Base-by-base conservation (phyloP, 2,329 filamentous ascomycete species). In the Arthrinium puccinioides region DNA sequence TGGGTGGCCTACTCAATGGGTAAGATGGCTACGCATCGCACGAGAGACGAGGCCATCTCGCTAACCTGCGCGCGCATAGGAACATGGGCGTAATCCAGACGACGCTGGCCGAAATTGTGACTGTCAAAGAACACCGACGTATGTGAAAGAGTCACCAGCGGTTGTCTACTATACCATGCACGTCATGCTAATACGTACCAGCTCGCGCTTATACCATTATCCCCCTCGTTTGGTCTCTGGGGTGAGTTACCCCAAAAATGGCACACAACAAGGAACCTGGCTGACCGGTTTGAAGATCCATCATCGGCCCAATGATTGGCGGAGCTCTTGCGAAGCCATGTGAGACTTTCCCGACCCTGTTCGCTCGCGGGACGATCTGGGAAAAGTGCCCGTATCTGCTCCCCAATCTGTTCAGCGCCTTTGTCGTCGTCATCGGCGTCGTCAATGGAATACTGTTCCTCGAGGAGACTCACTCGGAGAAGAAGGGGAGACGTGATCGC, bases 191-290 rank as follows among this genome's bases (percentile, higher is more conserved):
- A 21, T n/a, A n/a, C n/a, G n/a, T n/a, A n/a, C 40, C 43, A 88
- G 84, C 89, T 49, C 86, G 87, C 51, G 92, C 90, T 34, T 98
- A 94, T 64, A 87, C 90, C 10, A 89, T 97, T 49, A 96, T 98
- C 88, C 92, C 92, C 6, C 87, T 95, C 57, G 87, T 97, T 19
- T 98, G 92, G 92, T 96, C 89, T 57, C 74, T 98, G 54, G 92
- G 92, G 71, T 87, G 69, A 64, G 70, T 64, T 32, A n/a, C 16
- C 9, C 16, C n/a, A n/a, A n/a, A n/a, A n/a, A n/a, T n/a, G n/a
- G n/a, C n/a, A 9, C 24, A n/a, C n/a, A n/a, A n/a, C n/a, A n/a
- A n/a, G n/a, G n/a, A n/a, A n/a, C n/a, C n/a, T n/a, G n/a, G 9
- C 29, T 31, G 6, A 31, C 29, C 21, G 29, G 14, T 48, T 56